Percentiles rank a stretch among this genome's conserved stretches.
Conservation (phyloP, 1,284 basidiomycete genomes). For the Agroathelia rolfsii region DNA sequence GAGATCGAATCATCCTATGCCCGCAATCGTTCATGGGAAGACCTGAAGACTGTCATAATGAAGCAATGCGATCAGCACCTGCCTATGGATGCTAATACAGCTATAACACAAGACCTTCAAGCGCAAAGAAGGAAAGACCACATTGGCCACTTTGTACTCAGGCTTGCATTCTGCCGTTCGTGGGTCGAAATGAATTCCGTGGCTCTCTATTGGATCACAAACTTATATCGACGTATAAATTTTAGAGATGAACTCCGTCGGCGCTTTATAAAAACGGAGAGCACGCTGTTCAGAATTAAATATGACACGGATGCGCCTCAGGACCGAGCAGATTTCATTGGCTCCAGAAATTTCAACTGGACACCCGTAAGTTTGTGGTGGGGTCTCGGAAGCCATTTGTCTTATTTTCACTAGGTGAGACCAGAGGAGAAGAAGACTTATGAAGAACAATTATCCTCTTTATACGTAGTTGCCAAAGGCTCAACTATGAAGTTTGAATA, state of each 20-base stretch:
- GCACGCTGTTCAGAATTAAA: constrained; percentile 75
- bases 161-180: constrained; percentile 95
- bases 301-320: constrained; percentile 61
- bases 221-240: no score
- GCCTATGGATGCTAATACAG: constrained; percentile 57
- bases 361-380: constrained; percentile 42
- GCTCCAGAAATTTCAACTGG: constrained; percentile 77
- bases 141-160: constrained; percentile 91
- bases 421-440: constrained; percentile 48
- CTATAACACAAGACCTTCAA: constrained; percentile 38
- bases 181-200: constrained; percentile 46
- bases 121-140: constrained; percentile 79
- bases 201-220: no score
- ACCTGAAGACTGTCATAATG: constrained; percentile 56
- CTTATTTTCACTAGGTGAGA: constrained; percentile 42
- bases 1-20: constrained; percentile 91
- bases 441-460: constrained; percentile 38
- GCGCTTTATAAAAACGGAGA: constrained; percentile 87
- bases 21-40: constrained; percentile 75
- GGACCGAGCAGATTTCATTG: constrained; percentile 69
- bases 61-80: constrained; percentile 63
- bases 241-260: constrained; percentile 82
- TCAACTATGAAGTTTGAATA: constrained; percentile 21
- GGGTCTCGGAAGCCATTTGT: no score
- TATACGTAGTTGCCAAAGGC: constrained; percentile 16